These are phyloP conservation scores for Suillus paluster DNA, from an alignment of 768 basidiomycete genomes.

Conservation along the genomic window DNA sequence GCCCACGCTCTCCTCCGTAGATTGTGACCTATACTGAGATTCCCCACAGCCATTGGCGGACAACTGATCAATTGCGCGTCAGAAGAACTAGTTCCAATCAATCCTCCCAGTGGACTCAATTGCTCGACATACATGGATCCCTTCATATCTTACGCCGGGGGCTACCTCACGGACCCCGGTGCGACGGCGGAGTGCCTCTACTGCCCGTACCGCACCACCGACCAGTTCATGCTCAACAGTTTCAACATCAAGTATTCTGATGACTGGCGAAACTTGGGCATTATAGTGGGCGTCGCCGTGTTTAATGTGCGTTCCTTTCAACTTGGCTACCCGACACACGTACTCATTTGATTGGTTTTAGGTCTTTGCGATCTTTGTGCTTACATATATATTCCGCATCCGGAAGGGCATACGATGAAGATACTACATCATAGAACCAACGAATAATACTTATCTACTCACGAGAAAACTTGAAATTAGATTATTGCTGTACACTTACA, in stretches of 20 bases:
- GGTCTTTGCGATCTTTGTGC: neutral
- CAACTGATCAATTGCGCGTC: slow-evolving; percentile 51
- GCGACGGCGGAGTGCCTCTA: slow-evolving; percentile 58
- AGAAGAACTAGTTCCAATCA: slow-evolving; percentile 55
- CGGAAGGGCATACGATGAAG: neutral
- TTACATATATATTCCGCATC: slow-evolving; percentile 4
- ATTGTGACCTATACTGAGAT: slow-evolving; percentile 5
- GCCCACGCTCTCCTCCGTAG: neutral
- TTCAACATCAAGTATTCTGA: slow-evolving; percentile 66
- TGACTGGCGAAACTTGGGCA: slow-evolving; percentile 58
- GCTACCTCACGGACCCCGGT: slow-evolving; percentile 60
- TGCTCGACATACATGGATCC: slow-evolving; percentile 56
- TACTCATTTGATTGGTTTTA: neutral
- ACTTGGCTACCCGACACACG: neutral
- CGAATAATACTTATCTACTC: no score
- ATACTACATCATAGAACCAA: neutral
- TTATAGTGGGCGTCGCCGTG: slow-evolving; percentile 50
- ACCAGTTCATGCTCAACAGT: slow-evolving; percentile 42
- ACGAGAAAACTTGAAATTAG: neutral
- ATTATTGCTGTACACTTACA: neutral
- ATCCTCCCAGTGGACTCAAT: slow-evolving; percentile 55
- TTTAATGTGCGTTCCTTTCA: slow-evolving; percentile 51
- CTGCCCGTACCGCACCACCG: slow-evolving; percentile 57
- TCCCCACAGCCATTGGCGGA: slow-evolving; percentile 43
- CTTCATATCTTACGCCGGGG: slow-evolving; percentile 55